phyloP scores from a whole-genome alignment of 140 eudicot species.

The Stevia rebaudiana region DNA sequence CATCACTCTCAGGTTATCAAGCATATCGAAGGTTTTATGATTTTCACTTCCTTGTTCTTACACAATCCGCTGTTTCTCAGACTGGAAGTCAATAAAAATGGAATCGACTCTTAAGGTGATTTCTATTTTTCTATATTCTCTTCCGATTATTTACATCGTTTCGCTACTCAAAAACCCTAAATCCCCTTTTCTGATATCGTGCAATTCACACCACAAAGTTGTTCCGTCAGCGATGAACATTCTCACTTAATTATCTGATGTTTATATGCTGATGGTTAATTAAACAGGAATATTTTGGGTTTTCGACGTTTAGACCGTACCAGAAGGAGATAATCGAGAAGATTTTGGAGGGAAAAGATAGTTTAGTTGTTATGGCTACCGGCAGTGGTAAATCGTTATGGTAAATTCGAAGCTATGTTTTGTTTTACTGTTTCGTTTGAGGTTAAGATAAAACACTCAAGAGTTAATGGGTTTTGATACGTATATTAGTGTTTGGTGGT shows the following conservation, averaged over 20 bases:
- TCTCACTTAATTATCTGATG: background rate
- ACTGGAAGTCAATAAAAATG: slow-evolving; percentile 15
- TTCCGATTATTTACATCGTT: background rate
- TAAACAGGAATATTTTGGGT: slow-evolving; percentile 67
- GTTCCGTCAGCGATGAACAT: background rate
- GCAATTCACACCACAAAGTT: background rate
- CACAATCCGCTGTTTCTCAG: background rate
- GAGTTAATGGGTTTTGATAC: background rate
- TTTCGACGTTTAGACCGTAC: slow-evolving; percentile 60
- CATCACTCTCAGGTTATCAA: background rate
- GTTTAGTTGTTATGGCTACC: slow-evolving; percentile 91
- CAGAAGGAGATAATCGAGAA: slow-evolving; percentile 68
- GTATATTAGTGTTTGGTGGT: background rate
- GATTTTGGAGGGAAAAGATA: slow-evolving; percentile 63
- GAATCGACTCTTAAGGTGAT: slow-evolving; percentile 42
- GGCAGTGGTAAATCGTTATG: slow-evolving; percentile 95
- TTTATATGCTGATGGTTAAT: background rate
- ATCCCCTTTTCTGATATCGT: background rate
- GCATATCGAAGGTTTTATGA: slow-evolving; percentile 10
- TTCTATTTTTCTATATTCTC: background rate
- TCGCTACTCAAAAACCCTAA: slow-evolving; percentile 18
- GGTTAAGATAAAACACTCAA: background rate
- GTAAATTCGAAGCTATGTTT: slow-evolving; percentile 26
- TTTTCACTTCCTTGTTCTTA: background rate
- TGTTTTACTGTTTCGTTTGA: background rate